These are phyloP conservation scores for Metschnikowia cubensis DNA, from an alignment of 805 yeast species.

Conservation along the genomic window DNA sequence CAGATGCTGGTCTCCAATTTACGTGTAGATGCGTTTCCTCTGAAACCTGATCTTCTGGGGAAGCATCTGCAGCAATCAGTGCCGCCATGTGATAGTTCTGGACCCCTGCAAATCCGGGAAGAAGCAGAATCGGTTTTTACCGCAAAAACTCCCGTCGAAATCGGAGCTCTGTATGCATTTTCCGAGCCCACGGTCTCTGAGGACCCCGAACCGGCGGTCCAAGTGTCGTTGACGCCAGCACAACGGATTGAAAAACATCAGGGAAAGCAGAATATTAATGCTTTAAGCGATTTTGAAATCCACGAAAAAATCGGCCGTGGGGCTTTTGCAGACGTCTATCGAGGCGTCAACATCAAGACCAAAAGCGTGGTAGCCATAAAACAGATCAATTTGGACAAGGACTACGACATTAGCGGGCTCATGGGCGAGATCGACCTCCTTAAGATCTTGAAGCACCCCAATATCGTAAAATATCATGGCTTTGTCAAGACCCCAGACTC, in stretches of 20 bases:
- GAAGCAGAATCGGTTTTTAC: too few relatives aligned
- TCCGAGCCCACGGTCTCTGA: neutral
- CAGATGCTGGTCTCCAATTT: slow-evolving; percentile 18
- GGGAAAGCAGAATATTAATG: slow-evolving; percentile 35
- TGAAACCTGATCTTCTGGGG: neutral
- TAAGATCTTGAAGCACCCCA: slow-evolving; percentile 55
- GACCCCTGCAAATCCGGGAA: too few relatives aligned
- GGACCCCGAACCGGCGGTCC: neutral
- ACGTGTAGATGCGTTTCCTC: slow-evolving; percentile 9
- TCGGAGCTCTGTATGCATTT: neutral
- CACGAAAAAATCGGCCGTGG: slow-evolving; percentile 78
- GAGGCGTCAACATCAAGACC: slow-evolving; percentile 63
- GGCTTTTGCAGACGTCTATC: slow-evolving; percentile 84
- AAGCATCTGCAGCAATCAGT: neutral
- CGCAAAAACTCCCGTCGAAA: too few relatives aligned
- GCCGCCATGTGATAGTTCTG: too few relatives aligned
- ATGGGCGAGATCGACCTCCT: slow-evolving; percentile 69
- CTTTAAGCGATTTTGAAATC: slow-evolving; percentile 48
- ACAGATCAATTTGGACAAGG: slow-evolving; percentile 59
- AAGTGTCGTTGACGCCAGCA: slow-evolving; percentile 46
- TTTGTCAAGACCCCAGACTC: slow-evolving; percentile 52
- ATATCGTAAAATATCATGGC: slow-evolving; percentile 49
- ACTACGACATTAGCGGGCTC: slow-evolving; percentile 40
- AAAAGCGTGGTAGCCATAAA: slow-evolving; percentile 75
- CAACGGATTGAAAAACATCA: slow-evolving; percentile 43